Evolutionary conservation across 345 rosid genomes (phyloP).

Genomic region (Limnanthes douglasii): DNA sequence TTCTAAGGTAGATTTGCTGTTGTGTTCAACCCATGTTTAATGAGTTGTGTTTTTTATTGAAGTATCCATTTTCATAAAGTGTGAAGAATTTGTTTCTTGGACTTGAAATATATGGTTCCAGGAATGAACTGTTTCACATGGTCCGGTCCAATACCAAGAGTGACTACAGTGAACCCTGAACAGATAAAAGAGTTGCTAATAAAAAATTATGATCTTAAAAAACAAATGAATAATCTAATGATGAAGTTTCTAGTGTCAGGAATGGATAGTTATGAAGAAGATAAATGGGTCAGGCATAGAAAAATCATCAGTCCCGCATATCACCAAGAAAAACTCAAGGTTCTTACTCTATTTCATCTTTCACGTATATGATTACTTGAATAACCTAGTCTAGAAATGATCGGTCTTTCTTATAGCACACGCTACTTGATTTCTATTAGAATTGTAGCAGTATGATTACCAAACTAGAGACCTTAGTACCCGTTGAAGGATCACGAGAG

Average conservation of each 20-base stretch:
- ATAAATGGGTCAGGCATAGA: no score
- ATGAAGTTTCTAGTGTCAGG: no score
- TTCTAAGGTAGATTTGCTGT: no score
- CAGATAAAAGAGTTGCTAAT: background rate
- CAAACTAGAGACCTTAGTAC: slow-evolving; percentile 7
- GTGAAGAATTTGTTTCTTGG: background rate
- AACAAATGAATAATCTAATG: background rate
- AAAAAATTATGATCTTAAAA: background rate
- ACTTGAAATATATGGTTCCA: background rate
- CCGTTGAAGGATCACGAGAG: slow-evolving; percentile 4
- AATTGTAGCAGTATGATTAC: slow-evolving; percentile 9
- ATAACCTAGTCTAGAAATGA: background rate
- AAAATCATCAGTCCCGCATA: no score
- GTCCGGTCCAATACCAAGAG: background rate
- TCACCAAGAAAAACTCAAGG: background rate
- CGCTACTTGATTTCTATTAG: slow-evolving; percentile 6
- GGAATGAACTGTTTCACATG: background rate
- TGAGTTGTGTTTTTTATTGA: background rate
- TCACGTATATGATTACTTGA: no score
- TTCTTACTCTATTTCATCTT: background rate
- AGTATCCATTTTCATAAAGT: background rate
- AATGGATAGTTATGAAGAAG: no score
- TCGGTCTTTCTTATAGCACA: background rate
- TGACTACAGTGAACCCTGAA: background rate
- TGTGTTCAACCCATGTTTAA: background rate